Evolutionary conservation across 495 filamentous ascomycete species (phyloP).

Genomic region (Lentithecium fluviatile): DNA sequence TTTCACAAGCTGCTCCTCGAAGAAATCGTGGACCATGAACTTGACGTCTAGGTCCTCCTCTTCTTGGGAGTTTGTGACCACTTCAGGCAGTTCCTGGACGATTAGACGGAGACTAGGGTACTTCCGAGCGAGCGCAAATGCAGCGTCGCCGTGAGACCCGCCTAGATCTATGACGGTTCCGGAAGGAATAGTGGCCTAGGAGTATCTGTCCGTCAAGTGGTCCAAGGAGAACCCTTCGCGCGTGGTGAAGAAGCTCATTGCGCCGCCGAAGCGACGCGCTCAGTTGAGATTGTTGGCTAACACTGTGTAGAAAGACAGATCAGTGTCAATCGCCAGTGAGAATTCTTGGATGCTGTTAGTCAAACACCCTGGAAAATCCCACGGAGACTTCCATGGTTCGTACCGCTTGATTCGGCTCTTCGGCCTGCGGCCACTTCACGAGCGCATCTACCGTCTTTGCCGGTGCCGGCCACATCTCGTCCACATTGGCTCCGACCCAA

Average conservation of each 20-base stretch:
- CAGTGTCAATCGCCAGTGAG: background rate
- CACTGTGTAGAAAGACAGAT: background rate
- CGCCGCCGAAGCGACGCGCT: background rate
- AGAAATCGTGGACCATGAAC: constrained; percentile 31
- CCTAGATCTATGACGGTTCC: background rate
- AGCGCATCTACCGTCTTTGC: background rate
- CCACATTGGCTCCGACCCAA: constrained; percentile 15
- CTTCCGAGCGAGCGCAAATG: constrained; percentile 3
- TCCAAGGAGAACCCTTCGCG: background rate
- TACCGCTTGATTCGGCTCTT: constrained; percentile 7
- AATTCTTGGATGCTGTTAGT: background rate
- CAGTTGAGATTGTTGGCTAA: background rate
- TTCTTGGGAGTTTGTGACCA: background rate
- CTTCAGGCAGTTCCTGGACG: constrained; percentile 38
- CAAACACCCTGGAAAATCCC: background rate
- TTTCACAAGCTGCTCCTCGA: constrained; percentile 27
- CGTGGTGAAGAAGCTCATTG: background rate
- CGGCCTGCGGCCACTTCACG: background rate
- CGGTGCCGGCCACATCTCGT: constrained; percentile 1
- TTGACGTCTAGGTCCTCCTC: constrained; percentile 15
- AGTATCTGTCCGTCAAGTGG: background rate
- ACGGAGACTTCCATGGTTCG: background rate
- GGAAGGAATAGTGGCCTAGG: background rate
- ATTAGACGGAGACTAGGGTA: constrained; percentile 35
- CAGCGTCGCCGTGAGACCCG: background rate